Evolutionary conservation across 169 alveolate species (phyloP), one percentile per base, ranked within the genome.

Genomic region (Eimeria praecox): DNA sequence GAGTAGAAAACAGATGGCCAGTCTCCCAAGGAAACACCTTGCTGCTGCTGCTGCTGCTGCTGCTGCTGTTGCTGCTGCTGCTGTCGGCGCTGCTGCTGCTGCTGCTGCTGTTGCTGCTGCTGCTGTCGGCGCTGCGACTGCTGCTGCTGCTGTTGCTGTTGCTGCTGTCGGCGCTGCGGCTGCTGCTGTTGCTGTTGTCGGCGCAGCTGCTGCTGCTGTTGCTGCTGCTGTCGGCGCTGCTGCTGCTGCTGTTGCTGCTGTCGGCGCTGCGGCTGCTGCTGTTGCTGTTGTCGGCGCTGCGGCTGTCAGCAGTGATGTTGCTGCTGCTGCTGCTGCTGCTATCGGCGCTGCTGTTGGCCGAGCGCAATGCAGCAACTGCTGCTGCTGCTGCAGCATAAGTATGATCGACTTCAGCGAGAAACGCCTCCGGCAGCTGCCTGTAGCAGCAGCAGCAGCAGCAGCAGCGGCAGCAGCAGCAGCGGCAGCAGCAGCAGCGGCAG

Each of bases 161-260:
- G 90, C 90, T 49, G 90, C 90, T n/a, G n/a, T n/a, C n/a, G n/a
- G n/a, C n/a, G n/a, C n/a, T 78, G 46, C 49, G 10, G 85, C 85
- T 73, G 49, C 85, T 30, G 49, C 49, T 35, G 49, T 46, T 73
- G 85, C 40, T 73, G 46, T 46, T 35, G 49, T 6, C 18, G 52
- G 20, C 8, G 46, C 85, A 3, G 85, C 85, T 73, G 85, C 49
- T 73, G 49, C 85, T 30, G 49, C 49, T 35, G 49, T 46, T 30
- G 85, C 56, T 49, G 69, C 69, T 59, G 69, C 30, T 59, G 27
- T 9, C 69, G 69, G 38, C 49, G 88, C 88, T 22, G 59, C 38
- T 42, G 62, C n/a, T 82, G 73, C 24, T 24, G 69, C 54, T 82
- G 69, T 73, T 78, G 88, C 88, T 78, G 88, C 30, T 33, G 24